Conservation (phyloP, 768 basidiomycete species). For the Auriscalpium vulgare region DNA sequence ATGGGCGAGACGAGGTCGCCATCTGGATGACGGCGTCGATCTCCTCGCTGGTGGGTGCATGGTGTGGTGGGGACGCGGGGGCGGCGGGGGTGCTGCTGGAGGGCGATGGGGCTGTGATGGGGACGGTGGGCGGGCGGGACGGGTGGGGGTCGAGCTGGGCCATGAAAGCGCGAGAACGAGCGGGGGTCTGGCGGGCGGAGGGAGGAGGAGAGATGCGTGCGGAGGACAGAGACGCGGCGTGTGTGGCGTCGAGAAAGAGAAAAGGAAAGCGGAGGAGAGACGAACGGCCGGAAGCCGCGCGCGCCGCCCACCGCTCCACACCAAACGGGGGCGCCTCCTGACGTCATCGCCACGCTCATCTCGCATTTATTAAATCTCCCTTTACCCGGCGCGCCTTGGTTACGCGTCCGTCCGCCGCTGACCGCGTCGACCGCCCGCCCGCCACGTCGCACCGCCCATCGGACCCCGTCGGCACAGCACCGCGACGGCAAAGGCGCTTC, state of each 20-base stretch:
- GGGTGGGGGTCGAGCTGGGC: background rate
- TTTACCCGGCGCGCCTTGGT: too few relatives aligned
- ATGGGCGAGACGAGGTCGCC: constrained; percentile 67
- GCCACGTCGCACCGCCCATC: too few relatives aligned
- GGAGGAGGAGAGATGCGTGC: constrained; percentile 4
- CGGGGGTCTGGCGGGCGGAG: constrained; percentile 1
- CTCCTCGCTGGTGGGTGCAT: constrained; percentile 62
- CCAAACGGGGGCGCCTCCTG: background rate
- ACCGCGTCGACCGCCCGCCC: too few relatives aligned
- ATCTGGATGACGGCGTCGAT: constrained; percentile 90
- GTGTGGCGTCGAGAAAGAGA: constrained; percentile 3
- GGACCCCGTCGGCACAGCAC: too few relatives aligned
- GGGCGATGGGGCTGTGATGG: background rate
- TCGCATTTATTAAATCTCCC: too few relatives aligned
- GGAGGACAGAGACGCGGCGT: constrained; percentile 1
- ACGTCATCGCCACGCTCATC: background rate
- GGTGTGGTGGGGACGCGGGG: constrained; percentile 6
- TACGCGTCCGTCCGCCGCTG: too few relatives aligned
- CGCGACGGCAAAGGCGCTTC: too few relatives aligned
- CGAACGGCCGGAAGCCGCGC: background rate
- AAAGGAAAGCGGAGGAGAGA: constrained; percentile 9
- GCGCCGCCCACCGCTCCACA: background rate
- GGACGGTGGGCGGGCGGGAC: constrained; percentile 6
- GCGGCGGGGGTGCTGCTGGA: background rate
- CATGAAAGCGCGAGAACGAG: background rate